Base-by-base conservation (phyloP, 2,329 filamentous ascomycete genomes). In the Hymenoscyphus scutula region DNA sequence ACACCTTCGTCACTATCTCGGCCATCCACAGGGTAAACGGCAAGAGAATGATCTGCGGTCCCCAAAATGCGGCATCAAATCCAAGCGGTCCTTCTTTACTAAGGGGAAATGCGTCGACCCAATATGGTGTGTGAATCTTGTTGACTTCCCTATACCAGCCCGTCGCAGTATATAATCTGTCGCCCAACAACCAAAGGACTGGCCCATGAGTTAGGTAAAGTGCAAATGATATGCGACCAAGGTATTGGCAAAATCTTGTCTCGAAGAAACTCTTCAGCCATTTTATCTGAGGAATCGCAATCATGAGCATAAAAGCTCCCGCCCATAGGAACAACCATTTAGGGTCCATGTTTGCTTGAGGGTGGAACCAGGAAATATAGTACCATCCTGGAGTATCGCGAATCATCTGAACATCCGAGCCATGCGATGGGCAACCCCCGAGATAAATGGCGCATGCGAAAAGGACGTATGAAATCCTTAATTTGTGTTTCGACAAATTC, bases 291-390 rank as follows among this genome's bases (percentile, higher is more conserved):
- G 83, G 82, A 2, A 84, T 76, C 0, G 81, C 78, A 1, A 81
- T 76, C 0, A 90, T 80, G 0, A 87, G 71, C 59, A 87, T 78
- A 27, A 78, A 76, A 1, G 86, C 80, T 0, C 85, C 86, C 77
- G 81, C 84, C 71, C 87, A 87, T 2, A 89, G 79, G 71, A 81
- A 89, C 74, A 89, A 89, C 85, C 85, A 89, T 73, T 89, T 89
- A 70, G 80, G 81, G 71, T 89, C 84, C 67, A 80, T 88, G 11
- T 87, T 83, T 1, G 86, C 86, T 70, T 89, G 85, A 0, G 87
- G 85, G 64, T 87, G 88, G 62, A 90, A 76, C 63, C 79, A 80
- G 0, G 85, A 69, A 8, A 72, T 48, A 55, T 67, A 59, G 48
- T 59, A 62, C 72, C 72, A 74, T 2, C 86, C 85, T 0, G 84